phyloP scores from a whole-genome alignment of 2,329 filamentous ascomycete genomes.

The Sporothrix variecibatus region DNA sequence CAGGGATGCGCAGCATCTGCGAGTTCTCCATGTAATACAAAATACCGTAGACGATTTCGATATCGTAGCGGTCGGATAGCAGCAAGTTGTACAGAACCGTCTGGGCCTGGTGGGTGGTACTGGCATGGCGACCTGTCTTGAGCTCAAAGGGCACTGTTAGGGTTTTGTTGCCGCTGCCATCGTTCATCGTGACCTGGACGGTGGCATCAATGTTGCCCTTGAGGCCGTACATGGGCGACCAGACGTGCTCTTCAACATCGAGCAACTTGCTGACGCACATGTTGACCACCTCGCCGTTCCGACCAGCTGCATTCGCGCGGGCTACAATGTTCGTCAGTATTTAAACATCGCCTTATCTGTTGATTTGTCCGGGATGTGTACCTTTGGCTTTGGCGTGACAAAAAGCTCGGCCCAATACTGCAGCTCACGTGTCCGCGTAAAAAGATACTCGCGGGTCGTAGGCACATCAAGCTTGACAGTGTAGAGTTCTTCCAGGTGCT shows the following conservation, averaged over 20 bases:
- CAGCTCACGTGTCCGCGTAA: constrained; percentile 79
- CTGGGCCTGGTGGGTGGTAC: constrained; percentile 82
- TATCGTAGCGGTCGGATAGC: constrained; percentile 90
- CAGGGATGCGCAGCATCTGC: constrained; percentile 80
- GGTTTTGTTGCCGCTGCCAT: constrained; percentile 53
- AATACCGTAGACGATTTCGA: constrained; percentile 86
- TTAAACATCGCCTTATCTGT: background rate
- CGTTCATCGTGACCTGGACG: constrained; percentile 81
- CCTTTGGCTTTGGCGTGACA: constrained; percentile 67
- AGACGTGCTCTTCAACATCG: constrained; percentile 96
- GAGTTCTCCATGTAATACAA: constrained; percentile 95
- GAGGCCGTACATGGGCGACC: constrained; percentile 95
- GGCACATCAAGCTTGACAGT: constrained; percentile 75
- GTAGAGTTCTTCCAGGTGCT: constrained; percentile 86
- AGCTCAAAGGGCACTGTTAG: constrained; percentile 92
- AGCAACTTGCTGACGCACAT: constrained; percentile 92
- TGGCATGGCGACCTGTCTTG: constrained; percentile 88
- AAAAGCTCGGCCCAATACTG: constrained; percentile 83
- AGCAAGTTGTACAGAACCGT: constrained; percentile 92
- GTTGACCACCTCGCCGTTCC: constrained; percentile 71
- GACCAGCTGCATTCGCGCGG: constrained; percentile 74
- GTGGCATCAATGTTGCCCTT: constrained; percentile 99
- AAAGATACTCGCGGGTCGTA: constrained; percentile 76
- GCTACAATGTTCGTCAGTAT: constrained; percentile 33
- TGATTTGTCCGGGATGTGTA: too few species aligned